Base-by-base conservation (phyloP, 139 green algal genomes). In the Picochlorum sp. region DNA sequence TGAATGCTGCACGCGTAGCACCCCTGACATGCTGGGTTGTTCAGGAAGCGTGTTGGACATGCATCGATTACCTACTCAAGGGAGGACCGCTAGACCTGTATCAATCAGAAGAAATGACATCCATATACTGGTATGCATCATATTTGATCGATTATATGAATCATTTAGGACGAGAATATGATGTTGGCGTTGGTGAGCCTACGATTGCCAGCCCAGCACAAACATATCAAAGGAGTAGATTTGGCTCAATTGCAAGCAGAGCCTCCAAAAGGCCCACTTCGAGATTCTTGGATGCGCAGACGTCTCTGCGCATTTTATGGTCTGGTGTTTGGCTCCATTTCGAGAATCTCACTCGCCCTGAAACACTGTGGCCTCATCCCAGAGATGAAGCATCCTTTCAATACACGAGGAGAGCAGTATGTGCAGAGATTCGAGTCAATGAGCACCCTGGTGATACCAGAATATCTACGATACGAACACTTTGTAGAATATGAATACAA, bases 1-100 rank as follows among this genome's bases (percentile, higher is more conserved):
- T 21, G 4, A 18, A 45, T 65, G 8, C 34, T 14, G 21, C n/a
- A 13, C 9, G 57, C 21, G 65, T 82, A 73, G 87, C 82, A 4
- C 80, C 80, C 0, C 57, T 87, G 38, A 73, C 63, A 3, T 77
- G 73, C 1, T 95, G 87, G 87, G 81, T 89, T 41, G 85, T 90
- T 73, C 52, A 50, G 21, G 68, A 88, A 76, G 81, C 79, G 1
- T 55, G 57, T 7, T 13, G 21, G 10, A 61, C 65, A 11, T 78
- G 86, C 70, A 47, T 86, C 54, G 32, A 66, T 49, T 86, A 95
- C 75, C 66, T 95, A 34, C 65, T 88, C 66, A 57, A 89, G 49
- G 88, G 88, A 45, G 94, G 85, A 64, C 81, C 88, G 59, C 79
- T 92, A 68, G 69, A 87, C 6, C 68, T 95, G 55, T 94, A 95